Percentiles rank a stretch among this genome's conserved stretches.
phyloP scores from a whole-genome alignment of 306 rosid genomes.

The Boehmeria nivea region DNA sequence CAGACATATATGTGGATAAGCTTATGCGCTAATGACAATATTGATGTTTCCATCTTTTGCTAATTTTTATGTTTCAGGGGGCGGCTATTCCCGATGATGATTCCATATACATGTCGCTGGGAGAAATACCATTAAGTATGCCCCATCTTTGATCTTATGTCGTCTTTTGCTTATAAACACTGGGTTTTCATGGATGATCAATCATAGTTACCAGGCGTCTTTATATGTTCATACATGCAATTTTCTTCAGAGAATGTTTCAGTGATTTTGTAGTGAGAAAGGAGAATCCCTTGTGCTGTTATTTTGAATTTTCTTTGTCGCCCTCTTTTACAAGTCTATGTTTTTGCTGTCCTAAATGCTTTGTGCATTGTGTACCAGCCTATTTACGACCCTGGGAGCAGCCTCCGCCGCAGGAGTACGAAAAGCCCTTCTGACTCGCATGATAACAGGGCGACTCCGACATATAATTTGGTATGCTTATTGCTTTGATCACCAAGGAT shows the following conservation, averaged over 20 bases:
- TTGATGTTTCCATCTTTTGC: not conserved
- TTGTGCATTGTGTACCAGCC: slow-evolving; percentile 34
- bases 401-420: slow-evolving; percentile 70
- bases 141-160: slow-evolving; percentile 39
- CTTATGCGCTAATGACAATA: not conserved
- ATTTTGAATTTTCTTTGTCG: not conserved
- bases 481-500: slow-evolving; percentile 23
- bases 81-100: slow-evolving; percentile 80
- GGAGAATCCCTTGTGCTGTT: no score
- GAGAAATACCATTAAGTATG: slow-evolving; percentile 93
- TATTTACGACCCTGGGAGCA: slow-evolving; percentile 76
- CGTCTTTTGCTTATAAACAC: slow-evolving; percentile 33
- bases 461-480: slow-evolving; percentile 38
- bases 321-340: not conserved
- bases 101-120: slow-evolving; percentile 93
- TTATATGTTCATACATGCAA: no score
- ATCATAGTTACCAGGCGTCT: no score
- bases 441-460: slow-evolving; percentile 17
- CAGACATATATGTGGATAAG: not conserved
- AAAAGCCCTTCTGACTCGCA: slow-evolving; percentile 57
- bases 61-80: slow-evolving; percentile 60
- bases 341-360: slow-evolving; percentile 11
- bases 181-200: slow-evolving; percentile 17
- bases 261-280: no score
- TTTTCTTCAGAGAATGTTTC: no score